These are phyloP conservation scores for Solanum sejunctum DNA, from an alignment of 257 asterid genomes.

Conservation along the genomic window DNA sequence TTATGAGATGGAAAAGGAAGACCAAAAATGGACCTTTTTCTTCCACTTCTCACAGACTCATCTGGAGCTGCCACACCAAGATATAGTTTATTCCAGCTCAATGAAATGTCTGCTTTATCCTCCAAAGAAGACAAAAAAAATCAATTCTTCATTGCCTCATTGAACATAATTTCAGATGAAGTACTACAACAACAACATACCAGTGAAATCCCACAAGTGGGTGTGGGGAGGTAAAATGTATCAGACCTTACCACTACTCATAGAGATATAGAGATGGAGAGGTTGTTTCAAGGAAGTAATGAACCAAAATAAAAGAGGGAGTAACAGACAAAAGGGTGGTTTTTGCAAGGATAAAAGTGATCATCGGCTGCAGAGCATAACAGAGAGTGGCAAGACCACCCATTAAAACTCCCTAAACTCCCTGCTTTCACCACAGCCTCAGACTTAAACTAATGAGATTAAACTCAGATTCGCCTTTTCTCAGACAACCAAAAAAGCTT, in stretches of 20 bases:
- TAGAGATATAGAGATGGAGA: no score
- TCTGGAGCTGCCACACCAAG: not conserved
- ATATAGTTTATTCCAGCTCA: not conserved
- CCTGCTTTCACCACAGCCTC: conserved; percentile 1
- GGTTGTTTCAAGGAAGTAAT: not conserved
- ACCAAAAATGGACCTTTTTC: not conserved
- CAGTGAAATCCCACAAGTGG: no score
- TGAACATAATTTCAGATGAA: no score
- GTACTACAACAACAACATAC: no score
- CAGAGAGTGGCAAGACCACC: conserved; percentile 11
- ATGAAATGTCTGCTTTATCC: no score
- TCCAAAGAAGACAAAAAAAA: no score
- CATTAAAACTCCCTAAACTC: not conserved
- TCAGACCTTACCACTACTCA: no score
- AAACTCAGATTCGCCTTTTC: not conserved
- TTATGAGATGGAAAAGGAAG: not conserved
- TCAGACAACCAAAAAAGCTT: not conserved
- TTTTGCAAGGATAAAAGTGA: not conserved
- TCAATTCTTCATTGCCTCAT: no score
- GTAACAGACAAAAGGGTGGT: not conserved
- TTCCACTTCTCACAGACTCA: not conserved
- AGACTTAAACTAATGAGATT: not conserved
- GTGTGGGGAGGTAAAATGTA: no score
- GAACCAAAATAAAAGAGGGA: not conserved
- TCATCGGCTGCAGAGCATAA: conserved; percentile 1